phyloP scores from a whole-genome alignment of 805 yeast genomes.

The Candida easanensis region DNA sequence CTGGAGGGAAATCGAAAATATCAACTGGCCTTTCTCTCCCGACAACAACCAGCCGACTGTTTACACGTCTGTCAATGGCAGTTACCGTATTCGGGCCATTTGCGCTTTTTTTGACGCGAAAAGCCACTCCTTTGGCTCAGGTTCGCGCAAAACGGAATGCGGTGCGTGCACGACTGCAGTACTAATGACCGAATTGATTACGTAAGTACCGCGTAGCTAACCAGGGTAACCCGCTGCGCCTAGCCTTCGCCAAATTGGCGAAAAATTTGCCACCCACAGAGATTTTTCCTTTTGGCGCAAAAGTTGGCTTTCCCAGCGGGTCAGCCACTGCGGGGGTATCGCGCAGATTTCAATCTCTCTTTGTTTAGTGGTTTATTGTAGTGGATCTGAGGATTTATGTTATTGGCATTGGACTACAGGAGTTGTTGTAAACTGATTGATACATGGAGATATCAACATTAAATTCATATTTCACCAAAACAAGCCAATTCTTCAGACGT shows the following conservation, averaged over 20 bases:
- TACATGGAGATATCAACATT: too few species aligned
- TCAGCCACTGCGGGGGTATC: too few species aligned
- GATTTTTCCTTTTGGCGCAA: too few species aligned
- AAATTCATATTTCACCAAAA: too few species aligned
- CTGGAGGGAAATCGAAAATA: slow-evolving; percentile 17
- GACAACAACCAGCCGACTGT: slow-evolving; percentile 6
- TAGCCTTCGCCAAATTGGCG: not conserved
- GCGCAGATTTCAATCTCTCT: too few species aligned
- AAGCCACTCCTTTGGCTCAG: not conserved
- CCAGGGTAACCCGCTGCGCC: slow-evolving; percentile 1
- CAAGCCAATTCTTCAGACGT: too few species aligned
- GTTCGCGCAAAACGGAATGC: slow-evolving; percentile 1
- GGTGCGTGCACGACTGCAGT: too few species aligned
- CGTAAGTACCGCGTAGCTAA: not conserved
- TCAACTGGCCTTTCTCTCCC: slow-evolving; percentile 7
- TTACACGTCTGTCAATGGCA: slow-evolving; percentile 7
- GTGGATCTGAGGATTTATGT: too few species aligned
- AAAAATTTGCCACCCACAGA: not conserved
- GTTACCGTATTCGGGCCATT: not conserved
- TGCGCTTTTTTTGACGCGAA: not conserved
- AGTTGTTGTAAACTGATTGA: too few species aligned
- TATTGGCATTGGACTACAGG: too few species aligned
- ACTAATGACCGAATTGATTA: not conserved
- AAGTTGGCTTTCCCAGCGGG: too few species aligned
- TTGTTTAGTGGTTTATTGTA: too few species aligned